A percentile compares a stretch with the other conserved stretches of the same genome.
Conservation (phyloP, 2,329 filamentous ascomycete species). For the Microcyclosporella mali region DNA sequence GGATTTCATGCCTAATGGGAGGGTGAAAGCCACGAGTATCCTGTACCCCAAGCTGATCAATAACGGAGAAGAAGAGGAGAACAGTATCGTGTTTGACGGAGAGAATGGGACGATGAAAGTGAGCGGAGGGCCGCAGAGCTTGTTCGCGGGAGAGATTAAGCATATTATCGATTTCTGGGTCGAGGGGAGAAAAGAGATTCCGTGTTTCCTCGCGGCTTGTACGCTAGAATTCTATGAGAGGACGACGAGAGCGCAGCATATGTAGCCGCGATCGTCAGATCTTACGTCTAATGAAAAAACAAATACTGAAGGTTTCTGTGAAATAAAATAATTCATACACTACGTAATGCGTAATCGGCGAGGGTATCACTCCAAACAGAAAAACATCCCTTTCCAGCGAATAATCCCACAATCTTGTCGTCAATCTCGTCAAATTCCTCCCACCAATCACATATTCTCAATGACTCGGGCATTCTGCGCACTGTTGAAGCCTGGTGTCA, state of each 20-base stretch:
- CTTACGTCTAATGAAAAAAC: no score
- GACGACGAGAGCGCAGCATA: constrained; percentile 30
- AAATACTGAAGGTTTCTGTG: no score
- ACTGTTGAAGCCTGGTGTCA: constrained; percentile 51
- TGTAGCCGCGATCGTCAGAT: constrained; percentile 7
- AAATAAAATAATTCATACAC: no score
- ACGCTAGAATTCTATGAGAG: constrained; percentile 91
- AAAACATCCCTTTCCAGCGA: no score
- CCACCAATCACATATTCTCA: constrained; percentile 66
- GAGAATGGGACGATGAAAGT: constrained; percentile 98
- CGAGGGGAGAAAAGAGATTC: constrained; percentile 84
- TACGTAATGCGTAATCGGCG: no score
- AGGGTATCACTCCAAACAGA: no score
- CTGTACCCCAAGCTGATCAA: constrained; percentile 56
- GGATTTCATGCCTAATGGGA: constrained; percentile 94
- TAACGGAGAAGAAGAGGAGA: constrained; percentile 47
- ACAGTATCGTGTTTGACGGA: constrained; percentile 74
- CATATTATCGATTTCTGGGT: constrained; percentile 95
- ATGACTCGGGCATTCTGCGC: constrained; percentile 76
- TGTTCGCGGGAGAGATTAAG: constrained; percentile 77
- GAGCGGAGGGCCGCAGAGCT: constrained; percentile 76
- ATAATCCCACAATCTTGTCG: no score
- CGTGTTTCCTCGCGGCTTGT: constrained; percentile 83
- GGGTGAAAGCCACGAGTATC: constrained; percentile 82
- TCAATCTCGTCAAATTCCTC: no score